phyloP scores from a whole-genome alignment of 805 yeast species.

The Spathaspora arborariae region DNA sequence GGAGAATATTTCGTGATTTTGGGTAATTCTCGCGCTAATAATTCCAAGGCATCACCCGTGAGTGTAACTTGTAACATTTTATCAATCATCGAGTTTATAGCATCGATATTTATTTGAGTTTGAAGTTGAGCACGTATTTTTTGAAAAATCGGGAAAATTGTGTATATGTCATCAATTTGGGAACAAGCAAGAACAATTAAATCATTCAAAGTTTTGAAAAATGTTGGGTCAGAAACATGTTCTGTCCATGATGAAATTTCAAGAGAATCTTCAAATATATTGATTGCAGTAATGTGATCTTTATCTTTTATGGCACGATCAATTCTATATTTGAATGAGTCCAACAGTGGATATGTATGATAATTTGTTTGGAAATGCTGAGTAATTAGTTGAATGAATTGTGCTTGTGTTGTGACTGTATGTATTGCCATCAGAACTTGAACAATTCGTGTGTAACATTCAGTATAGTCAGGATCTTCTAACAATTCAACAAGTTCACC shows the following conservation, averaged over 20 bases:
- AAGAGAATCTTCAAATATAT: constrained; percentile 31
- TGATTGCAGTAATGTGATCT: constrained; percentile 20
- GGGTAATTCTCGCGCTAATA: constrained; percentile 39
- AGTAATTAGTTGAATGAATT: constrained; percentile 13
- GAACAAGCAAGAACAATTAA: constrained; percentile 36
- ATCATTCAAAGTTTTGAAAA: constrained; percentile 41
- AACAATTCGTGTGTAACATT: constrained; percentile 14
- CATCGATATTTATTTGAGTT: constrained; percentile 21
- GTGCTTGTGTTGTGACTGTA: constrained; percentile 16
- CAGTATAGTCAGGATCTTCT: constrained; percentile 10
- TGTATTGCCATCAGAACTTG: constrained; percentile 14
- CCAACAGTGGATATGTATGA: constrained; percentile 14
- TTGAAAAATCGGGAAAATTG: constrained; percentile 29
- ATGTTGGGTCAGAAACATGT: constrained; percentile 24
- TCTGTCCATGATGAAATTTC: constrained; percentile 20
- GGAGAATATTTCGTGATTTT: constrained; percentile 25
- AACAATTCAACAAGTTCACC: neutral
- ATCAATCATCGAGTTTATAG: constrained; percentile 23
- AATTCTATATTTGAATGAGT: constrained; percentile 25
- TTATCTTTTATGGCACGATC: constrained; percentile 21
- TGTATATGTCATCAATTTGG: constrained; percentile 19
- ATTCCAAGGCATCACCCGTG: constrained; percentile 40
- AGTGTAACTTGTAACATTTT: constrained; percentile 31
- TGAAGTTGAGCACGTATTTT: constrained; percentile 36
- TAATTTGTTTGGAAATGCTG: constrained; percentile 10